phyloP scores from a whole-genome alignment of 148 eudicot genomes.

The Nyssa sinensis region DNA sequence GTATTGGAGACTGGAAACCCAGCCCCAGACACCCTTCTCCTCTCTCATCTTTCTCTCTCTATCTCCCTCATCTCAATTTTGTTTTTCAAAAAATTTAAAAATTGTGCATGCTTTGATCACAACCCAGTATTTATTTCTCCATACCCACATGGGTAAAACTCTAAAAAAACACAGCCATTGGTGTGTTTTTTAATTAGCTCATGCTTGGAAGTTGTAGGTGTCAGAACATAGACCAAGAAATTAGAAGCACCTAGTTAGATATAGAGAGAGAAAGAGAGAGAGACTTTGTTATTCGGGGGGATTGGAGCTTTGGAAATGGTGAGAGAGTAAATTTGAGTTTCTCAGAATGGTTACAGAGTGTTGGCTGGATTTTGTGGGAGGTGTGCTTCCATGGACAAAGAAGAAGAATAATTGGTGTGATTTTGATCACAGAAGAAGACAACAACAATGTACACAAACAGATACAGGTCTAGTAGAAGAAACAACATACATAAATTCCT shows the following conservation, averaged over 20 bases:
- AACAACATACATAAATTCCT: conserved; percentile 8
- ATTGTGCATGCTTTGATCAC: conserved; percentile 46
- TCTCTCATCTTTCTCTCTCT: conserved; percentile 18
- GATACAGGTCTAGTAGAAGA: conserved; percentile 31
- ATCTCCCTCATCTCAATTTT: conserved; percentile 21
- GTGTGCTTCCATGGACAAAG: conserved; percentile 24
- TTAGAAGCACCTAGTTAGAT: conserved; percentile 24
- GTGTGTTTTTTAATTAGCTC: conserved; percentile 22
- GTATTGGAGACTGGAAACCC: conserved; percentile 89
- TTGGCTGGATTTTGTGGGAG: conserved; percentile 21
- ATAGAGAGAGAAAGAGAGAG: conserved; percentile 13
- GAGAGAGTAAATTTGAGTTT: conserved; percentile 24
- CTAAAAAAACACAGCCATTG: conserved; percentile 31
- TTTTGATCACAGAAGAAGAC: conserved; percentile 44
- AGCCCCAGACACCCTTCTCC: conserved; percentile 27
- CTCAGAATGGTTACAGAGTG: conserved; percentile 14
- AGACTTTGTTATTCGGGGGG: conserved; percentile 10
- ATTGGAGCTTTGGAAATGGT: conserved; percentile 24
- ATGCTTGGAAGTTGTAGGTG: conserved; percentile 18
- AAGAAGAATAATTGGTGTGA: conserved; percentile 11
- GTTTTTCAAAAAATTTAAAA: conserved; percentile 15
- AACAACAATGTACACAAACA: conserved; percentile 35
- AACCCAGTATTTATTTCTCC: conserved; percentile 42
- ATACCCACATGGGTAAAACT: conserved; percentile 58
- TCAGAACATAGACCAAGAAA: conserved; percentile 30